These are phyloP conservation scores for Neurospora sp. DNA, from an alignment of 495 filamentous ascomycete species.

Conservation along the genomic window DNA sequence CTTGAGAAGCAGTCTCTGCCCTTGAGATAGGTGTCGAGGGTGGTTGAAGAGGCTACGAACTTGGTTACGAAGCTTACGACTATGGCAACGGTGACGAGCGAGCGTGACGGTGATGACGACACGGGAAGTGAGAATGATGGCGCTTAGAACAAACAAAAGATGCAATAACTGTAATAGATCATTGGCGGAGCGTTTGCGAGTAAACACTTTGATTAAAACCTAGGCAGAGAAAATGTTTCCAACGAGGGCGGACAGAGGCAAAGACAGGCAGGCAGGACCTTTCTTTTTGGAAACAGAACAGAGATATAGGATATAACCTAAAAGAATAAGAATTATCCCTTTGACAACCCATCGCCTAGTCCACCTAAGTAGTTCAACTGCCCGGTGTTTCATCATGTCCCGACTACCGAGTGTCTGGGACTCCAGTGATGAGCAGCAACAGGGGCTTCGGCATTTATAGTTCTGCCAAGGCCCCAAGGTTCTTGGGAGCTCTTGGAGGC, in stretches of 20 bases:
- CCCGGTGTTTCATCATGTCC: neutral
- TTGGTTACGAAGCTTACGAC: neutral
- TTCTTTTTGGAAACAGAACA: neutral
- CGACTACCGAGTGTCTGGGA: neutral
- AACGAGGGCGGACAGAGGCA: neutral
- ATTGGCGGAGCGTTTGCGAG: neutral
- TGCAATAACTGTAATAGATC: neutral
- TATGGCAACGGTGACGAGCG: neutral
- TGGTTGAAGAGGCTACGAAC: neutral
- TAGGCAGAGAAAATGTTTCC: neutral
- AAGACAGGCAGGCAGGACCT: neutral
- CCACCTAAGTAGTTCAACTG: neutral
- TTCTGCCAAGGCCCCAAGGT: neutral
- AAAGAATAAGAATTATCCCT: neutral
- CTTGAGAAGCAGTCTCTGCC: slow-evolving; percentile 15
- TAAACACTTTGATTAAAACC: neutral
- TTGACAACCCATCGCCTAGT: neutral
- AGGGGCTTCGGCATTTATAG: neutral
- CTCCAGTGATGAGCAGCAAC: neutral
- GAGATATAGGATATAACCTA: neutral
- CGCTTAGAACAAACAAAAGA: neutral
- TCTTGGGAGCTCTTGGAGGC: neutral
- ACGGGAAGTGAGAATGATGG: neutral
- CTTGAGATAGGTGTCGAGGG: slow-evolving; percentile 7
- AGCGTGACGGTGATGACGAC: neutral